Base-by-base conservation (phyloP, 2,329 filamentous ascomycete species). In the Exophiala phaeomuriformis region DNA sequence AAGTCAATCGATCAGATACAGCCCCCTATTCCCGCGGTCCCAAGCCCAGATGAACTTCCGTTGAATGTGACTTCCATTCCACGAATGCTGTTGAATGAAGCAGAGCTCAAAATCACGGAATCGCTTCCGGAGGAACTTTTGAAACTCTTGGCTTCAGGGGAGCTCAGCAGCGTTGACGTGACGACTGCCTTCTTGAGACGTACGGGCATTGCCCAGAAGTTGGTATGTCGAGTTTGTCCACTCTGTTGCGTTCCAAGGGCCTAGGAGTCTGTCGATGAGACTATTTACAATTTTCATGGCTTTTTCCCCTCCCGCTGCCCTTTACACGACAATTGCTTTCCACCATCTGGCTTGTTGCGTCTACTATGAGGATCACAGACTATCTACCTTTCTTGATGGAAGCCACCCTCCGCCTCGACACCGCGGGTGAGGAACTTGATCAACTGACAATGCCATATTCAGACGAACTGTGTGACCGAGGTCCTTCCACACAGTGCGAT, bases 91-190 rank as follows among this genome's bases (percentile, higher is more conserved):
- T 70, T 82, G 2, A 69, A 73, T 0, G 52, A 64, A n/a, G 67
- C 72, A 33, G 76, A 81, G 55, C 61, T 77, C 27, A 58, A 69
- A 7, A 77, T 81, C 55, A 82, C 78, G 0, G 72, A 76, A 55
- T 69, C 61, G 4, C 64, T 73, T 3, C 68, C 77, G 19, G 71
- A 74, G 49, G 55, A 61, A 1, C 68, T 80, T 1, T 59, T 73
- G 1, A 57, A 64, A 12, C 64, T 65, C 42, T 67, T 82, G 32
- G 70, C 74, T 3, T 68, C 67, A 3, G 73, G 73, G 3, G 65
- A 71, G 45, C 62, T 77, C 8, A 73, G 68, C 7, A 68, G 72
- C 36, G 67, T 66, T 1, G 63, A 45, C 10, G 42, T 45, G 8
- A 45, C 42, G 3, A 45, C 42, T 3, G 79, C 79, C 1, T 83